Base-by-base conservation (phyloP, 176 grass and related monocot species). In the Dactylis glomerata region DNA sequence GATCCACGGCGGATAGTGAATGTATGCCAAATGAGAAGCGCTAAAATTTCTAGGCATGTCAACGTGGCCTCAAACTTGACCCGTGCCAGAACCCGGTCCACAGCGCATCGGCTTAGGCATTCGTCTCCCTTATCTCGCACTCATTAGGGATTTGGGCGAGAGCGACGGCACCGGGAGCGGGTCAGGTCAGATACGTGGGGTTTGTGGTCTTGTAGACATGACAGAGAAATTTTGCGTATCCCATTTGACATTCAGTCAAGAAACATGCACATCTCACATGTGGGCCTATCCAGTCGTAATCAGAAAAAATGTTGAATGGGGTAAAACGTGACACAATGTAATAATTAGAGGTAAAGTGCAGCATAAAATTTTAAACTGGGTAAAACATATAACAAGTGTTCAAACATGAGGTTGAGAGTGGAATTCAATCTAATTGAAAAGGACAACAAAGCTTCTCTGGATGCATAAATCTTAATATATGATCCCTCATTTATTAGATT, bases 381-480 rank as follows among this genome's bases (percentile, higher is more conserved):
- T 62, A 62, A 62, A 62, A 62, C 58, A 11, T 62, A 62, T 28
- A 24, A 15, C 58, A 15, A 15, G 4, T 62, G 26, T 62, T 15
- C 58, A 62, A 62, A 30, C 58, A 28, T 30, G 27, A 63, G 59
- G 27, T 63, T 31, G 7, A 15, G 31, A 63, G 5, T 63, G 59
- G 27, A 63, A 63, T 63, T 30, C 27, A 14, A 5, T 63, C 13
- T 46, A 72, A 28, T 8, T 46, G 68, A 72, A 47, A 47, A 28
- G 69, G 68, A 24, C 5, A 73, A 16, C 23, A 88, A 4, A 44
- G 63, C 45, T 47, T 68, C 27, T 68, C 30, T 59, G 56, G 22
- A 85, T 44, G 59, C 61, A 55, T 47, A 32, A 77, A 51, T 8
- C 15, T 51, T 69, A 68, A 11, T 63, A 42, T 70, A 85, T 67